Base-by-base conservation (phyloP, 139 green algal species). In the Haematococcus sp. region DNA sequence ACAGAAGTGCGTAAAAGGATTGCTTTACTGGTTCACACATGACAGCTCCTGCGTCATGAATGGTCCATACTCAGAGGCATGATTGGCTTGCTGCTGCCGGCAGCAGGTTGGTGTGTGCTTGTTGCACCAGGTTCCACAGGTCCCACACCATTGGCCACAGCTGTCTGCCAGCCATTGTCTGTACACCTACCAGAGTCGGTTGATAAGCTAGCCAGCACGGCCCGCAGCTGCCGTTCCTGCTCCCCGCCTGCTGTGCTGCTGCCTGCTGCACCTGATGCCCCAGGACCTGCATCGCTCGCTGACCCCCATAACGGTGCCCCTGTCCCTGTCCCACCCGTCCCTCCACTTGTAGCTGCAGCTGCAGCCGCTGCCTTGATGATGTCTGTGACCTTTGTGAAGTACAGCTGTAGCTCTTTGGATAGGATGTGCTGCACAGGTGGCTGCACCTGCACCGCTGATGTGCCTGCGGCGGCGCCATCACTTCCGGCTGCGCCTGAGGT, bases 391-490 rank as follows among this genome's bases (percentile, higher is more conserved):
- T 71, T 68, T 7, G 23, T 34, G 40, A 88, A 88, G 75, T 94
- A 92, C 0, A 88, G 67, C 69, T 90, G 81, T 69, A 97, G 83
- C 87, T 97, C 93, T 2, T 85, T 65, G 1, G 87, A 90, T 25
- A 97, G 61, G 1, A 89, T 76, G 64, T 97, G 93, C 71, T 86
- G 83, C n/a, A 97, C 74, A 0, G 91, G 87, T 2, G 78, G 77
- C 65, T 84, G 78, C 32, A 94, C 76, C 22, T 77, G 66, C 69
- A 78, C 75, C 55, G 67, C 67, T 55, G 63, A 20, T 54, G 34
- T 30, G 33, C 25, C 7, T 13, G 7, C 60, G 60, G 15, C 60
- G 15, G 28, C 28, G 5, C 60, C 60, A 43, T 25, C 60, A 5
- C 28, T 17, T 11, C 60, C n/a, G 28, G 27, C 60, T 4, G 17